Percentiles rank a stretch among this genome's conserved stretches.
Conservation (phyloP, 2,329 filamentous ascomycete species). For the Metarhizium guizhouense region DNA sequence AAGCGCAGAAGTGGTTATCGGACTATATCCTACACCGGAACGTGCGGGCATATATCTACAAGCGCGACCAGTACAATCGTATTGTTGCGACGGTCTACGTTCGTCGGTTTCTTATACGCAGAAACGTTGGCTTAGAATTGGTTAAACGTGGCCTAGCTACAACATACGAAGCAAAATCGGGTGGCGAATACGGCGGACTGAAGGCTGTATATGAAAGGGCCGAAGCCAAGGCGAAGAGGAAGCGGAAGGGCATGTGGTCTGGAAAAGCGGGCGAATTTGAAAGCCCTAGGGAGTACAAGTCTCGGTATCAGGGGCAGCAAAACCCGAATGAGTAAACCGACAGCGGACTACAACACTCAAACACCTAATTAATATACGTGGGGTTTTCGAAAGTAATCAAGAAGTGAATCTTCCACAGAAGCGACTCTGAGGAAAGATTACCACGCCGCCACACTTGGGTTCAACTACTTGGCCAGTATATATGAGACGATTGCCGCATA, state of each 20-base stretch:
- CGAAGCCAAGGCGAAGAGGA: conserved; percentile 56
- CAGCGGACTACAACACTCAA: not conserved
- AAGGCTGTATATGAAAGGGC: conserved; percentile 56
- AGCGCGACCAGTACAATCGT: conserved; percentile 84
- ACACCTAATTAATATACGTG: not conserved
- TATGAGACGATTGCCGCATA: not conserved
- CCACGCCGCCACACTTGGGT: not conserved
- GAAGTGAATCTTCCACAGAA: not conserved
- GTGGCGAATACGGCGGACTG: conserved; percentile 75
- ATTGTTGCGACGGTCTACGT: conserved; percentile 81
- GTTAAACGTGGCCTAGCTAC: conserved; percentile 76
- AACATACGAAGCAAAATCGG: conserved; percentile 86
- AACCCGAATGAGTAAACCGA: conserved; percentile 5
- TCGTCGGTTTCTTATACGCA: conserved; percentile 56
- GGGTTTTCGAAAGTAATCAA: not conserved
- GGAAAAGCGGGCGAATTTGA: conserved; percentile 56
- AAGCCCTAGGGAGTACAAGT: conserved; percentile 85
- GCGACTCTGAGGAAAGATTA: not conserved
- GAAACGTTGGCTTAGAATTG: conserved; percentile 87
- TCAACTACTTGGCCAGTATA: not conserved
- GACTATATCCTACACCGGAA: conserved; percentile 60
- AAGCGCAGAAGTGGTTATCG: conserved; percentile 76
- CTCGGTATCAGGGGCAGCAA: conserved; percentile 19
- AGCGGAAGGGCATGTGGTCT: conserved; percentile 68
- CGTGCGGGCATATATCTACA: conserved; percentile 76